Conservation (phyloP, 1,284 basidiomycete species). For the Puccinia triticina region DNA sequence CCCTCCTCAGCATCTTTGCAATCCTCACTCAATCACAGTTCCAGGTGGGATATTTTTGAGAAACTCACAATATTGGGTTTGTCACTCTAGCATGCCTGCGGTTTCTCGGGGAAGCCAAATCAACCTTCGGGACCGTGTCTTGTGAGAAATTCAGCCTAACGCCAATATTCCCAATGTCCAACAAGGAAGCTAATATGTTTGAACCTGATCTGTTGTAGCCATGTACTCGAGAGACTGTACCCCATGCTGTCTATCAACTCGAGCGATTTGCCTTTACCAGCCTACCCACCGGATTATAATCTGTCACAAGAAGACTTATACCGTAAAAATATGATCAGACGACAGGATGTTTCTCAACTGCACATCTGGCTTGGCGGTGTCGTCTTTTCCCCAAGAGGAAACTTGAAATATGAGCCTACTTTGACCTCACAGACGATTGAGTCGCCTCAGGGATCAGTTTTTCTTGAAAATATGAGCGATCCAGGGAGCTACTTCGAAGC, state of each 20-base stretch:
- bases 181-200: not conserved
- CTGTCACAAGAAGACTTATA: not conserved
- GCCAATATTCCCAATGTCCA: not conserved
- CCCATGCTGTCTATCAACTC: not conserved
- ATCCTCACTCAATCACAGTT: not conserved
- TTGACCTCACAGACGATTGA: not conserved
- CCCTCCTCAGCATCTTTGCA: not conserved
- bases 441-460: not conserved
- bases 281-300: slow-evolving; percentile 20
- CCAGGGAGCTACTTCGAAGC: not conserved
- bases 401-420: not conserved
- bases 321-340: not conserved
- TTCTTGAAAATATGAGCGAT: not conserved
- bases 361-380: slow-evolving; percentile 22
- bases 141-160: not conserved
- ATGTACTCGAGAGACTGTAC: not conserved
- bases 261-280: not conserved
- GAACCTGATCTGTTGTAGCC: not conserved
- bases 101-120: not conserved
- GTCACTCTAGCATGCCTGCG: not conserved
- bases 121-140: not conserved
- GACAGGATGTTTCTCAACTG: not conserved
- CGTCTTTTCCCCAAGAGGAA: not conserved
- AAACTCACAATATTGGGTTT: not conserved
- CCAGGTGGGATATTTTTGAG: not conserved